Percentiles rank a stretch among this genome's conserved stretches.
phyloP scores from a whole-genome alignment of 441 rosid genomes.

The Gossypium trilobum region DNA sequence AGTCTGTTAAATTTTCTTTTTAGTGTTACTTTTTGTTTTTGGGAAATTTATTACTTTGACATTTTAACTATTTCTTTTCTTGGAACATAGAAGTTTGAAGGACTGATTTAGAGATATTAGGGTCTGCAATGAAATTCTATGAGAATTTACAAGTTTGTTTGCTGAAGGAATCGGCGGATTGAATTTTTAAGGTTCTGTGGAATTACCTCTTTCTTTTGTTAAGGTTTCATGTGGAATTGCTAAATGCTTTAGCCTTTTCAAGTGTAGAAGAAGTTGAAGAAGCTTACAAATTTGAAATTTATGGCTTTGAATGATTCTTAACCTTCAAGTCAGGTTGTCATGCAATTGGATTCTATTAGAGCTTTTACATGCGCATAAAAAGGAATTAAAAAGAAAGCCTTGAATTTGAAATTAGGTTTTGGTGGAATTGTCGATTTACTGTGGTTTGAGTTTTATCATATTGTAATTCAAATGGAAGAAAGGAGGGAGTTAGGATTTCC shows the following conservation, averaged over 20 bases:
- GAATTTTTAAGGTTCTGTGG: not conserved
- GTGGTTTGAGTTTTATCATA: not conserved
- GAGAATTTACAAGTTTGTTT: constrained; percentile 15
- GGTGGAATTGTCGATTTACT: not conserved
- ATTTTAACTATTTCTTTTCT: not conserved
- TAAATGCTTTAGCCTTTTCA: not conserved
- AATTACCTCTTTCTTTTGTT: not conserved
- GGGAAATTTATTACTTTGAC: not conserved
- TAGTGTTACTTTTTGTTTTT: not conserved
- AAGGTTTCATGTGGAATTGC: constrained; percentile 2
- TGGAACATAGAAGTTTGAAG: constrained; percentile 13
- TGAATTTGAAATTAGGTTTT: not conserved
- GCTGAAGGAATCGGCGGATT: not conserved
- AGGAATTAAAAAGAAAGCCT: not conserved
- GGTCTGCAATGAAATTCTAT: constrained; percentile 13
- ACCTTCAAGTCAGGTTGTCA: not conserved
- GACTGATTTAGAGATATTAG: constrained; percentile 20
- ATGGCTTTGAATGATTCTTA: not conserved
- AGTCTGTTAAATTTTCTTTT: constrained; percentile 19
- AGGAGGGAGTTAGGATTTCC: constrained; percentile 47
- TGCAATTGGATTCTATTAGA: not conserved
- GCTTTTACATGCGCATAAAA: not conserved
- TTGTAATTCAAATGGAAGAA: constrained; percentile 42
- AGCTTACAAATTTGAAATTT: not conserved
- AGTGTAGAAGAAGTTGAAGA: not conserved